Conservation (phyloP, 371 early-diverging fungal species). For the Smittium culicis region DNA sequence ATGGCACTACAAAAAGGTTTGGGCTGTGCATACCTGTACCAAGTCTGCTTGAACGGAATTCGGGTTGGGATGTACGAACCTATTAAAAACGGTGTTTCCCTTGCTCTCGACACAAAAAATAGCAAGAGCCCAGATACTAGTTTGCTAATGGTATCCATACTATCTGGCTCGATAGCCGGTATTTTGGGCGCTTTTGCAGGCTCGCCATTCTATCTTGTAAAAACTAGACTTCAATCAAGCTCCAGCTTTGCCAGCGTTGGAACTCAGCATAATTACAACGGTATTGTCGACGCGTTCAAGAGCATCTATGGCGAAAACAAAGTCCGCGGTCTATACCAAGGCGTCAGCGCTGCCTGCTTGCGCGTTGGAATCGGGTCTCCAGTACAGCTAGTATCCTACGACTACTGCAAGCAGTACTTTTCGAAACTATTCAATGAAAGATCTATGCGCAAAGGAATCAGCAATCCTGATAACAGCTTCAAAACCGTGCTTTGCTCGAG, state of each 20-base stretch:
- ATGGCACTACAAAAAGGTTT: constrained; percentile 81
- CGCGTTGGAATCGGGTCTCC: constrained; percentile 82
- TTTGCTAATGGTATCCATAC: constrained; percentile 34
- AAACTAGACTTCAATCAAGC: constrained; percentile 88
- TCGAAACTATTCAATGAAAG: constrained; percentile 5
- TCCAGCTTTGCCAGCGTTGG: constrained; percentile 64
- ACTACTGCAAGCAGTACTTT: not conserved
- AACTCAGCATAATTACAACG: constrained; percentile 72
- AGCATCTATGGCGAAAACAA: constrained; percentile 59
- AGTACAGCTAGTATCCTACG: constrained; percentile 60
- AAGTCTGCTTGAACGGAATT: constrained; percentile 81
- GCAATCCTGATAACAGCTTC: constrained; percentile 38
- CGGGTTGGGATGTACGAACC: constrained; percentile 86
- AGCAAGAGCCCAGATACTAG: constrained; percentile 8
- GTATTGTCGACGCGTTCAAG: constrained; percentile 47
- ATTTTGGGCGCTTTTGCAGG: constrained; percentile 69
- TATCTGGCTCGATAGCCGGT: constrained; percentile 58
- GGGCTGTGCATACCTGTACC: constrained; percentile 82
- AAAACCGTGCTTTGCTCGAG: constrained; percentile 59
- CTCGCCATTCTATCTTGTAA: constrained; percentile 81
- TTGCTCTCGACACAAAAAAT: constrained; percentile 7
- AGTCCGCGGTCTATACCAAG: constrained; percentile 68
- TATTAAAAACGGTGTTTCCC: constrained; percentile 31
- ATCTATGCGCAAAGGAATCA: not conserved
- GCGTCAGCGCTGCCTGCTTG: constrained; percentile 77